Percentiles rank a stretch among this genome's conserved stretches.
Evolutionary conservation across 2,329 filamentous ascomycete species (phyloP).

Genomic region (Ophiostoma montium): DNA sequence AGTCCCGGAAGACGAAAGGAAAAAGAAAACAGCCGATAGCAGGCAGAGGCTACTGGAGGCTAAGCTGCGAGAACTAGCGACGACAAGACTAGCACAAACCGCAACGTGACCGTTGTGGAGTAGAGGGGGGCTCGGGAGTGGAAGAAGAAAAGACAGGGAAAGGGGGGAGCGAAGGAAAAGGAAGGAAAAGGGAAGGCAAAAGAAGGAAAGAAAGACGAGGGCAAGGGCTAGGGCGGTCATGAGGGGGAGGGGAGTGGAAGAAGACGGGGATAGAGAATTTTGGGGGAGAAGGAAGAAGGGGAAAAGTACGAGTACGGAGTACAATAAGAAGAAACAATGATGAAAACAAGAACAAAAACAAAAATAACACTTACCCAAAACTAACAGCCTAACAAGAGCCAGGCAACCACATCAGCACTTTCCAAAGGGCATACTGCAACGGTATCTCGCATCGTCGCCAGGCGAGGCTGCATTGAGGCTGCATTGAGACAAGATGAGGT

Average conservation of each 20-base stretch:
- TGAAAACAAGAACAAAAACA: too few species aligned
- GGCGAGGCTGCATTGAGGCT: too few species aligned
- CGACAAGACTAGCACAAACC: constrained; percentile 6
- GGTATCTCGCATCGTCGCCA: too few species aligned
- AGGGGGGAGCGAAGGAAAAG: neutral
- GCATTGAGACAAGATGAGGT: neutral
- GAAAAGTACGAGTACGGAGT: too few species aligned
- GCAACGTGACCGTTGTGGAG: constrained; percentile 9
- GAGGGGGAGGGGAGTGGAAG: neutral
- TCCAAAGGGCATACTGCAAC: too few species aligned
- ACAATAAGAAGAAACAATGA: too few species aligned
- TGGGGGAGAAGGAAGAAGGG: too few species aligned
- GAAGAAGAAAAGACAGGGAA: neutral
- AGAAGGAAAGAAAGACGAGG: too few species aligned
- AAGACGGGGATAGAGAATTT: neutral
- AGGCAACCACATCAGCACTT: too few species aligned
- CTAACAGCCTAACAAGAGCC: too few species aligned
- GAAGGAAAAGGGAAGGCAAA: neutral
- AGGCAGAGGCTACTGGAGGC: neutral
- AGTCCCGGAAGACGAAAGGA: neutral
- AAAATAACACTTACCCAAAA: too few species aligned
- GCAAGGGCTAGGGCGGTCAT: neutral
- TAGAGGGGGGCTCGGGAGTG: neutral
- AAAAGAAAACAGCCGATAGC: neutral
- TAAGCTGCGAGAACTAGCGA: neutral